Evolutionary conservation across 192 early-diverging fungal species (phyloP), one percentile per base, ranked within the genome.

Genomic region (Podila clonocystis): DNA sequence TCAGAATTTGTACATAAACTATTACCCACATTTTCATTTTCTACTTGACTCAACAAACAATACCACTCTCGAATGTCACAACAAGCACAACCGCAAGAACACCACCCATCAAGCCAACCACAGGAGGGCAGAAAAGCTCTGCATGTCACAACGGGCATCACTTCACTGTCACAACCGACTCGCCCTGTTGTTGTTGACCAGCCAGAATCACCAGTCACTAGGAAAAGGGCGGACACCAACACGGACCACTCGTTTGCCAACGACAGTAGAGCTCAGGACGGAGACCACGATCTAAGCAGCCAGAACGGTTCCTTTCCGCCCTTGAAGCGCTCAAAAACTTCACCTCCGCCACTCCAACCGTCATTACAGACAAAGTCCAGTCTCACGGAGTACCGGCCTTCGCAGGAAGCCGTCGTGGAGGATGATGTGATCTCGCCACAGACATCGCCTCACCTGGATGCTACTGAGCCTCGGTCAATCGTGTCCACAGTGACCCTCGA

Each of bases 201-300:
- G 49, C 77, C 77, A 45, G 77, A 72, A 41, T 80, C 77, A 2
- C 77, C 67, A 2, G 77, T 80, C 38, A 80, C 71, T 63, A 80
- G 70, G 26, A 80, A 80, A 50, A 33, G 77, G 33, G 31, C 77
- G 0, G 52, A 55, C 24, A 22, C 52, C 52, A 55, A 26, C n/a
- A 70, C 55, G 52, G 52, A 55, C n/a, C 52, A 55, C 24, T n/a
- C 24, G 24, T 55, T 26, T 12, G 52, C n/a, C 63, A 62, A 80
- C 65, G 60, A 79, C 60, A 62, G 61, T 17, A 28, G 31, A 5
- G 30, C 62, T 12, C 55, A 52, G 20, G 66, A 65, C 24, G 31
- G 33, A 5, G 36, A 24, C 50, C 55, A 62, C 61, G 29, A 28
- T 5, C 24, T 26, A 33, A 26, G 29, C 29, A 2, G 17, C 9